Evolutionary conservation across 23 red algal species (phyloP).

Genomic region (Cyanidium caldarium): DNA sequence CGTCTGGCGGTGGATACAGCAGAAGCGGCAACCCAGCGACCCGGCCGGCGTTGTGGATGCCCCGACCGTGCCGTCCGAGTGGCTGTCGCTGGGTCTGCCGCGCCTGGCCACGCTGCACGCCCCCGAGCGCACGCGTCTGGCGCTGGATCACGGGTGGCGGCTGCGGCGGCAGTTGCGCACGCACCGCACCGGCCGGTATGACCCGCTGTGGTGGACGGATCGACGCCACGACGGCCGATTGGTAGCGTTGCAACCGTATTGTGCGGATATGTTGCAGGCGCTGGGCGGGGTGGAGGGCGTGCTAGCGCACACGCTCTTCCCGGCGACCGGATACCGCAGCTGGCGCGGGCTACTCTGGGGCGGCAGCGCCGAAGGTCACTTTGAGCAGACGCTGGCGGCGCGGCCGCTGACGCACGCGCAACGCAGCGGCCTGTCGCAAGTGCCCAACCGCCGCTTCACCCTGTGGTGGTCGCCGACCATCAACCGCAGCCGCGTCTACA

Average conservation of each 20-base stretch:
- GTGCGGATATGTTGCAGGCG: constrained; percentile 84
- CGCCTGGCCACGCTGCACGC: constrained; percentile 35
- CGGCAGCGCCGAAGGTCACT: constrained; percentile 62
- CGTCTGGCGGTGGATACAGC: constrained; percentile 66
- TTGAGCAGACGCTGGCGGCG: constrained; percentile 90
- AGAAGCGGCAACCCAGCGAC: constrained; percentile 50
- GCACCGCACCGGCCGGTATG: constrained; percentile 48
- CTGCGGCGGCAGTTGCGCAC: constrained; percentile 62
- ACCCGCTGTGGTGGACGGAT: constrained; percentile 94
- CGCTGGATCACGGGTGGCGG: constrained; percentile 82
- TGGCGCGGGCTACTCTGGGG: constrained; percentile 98
- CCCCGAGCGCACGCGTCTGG: neutral
- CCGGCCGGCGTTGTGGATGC: constrained; percentile 9
- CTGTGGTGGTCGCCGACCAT: constrained; percentile 99
- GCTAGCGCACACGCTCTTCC: constrained; percentile 92
- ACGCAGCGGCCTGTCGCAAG: constrained; percentile 81
- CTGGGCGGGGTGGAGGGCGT: constrained; percentile 93
- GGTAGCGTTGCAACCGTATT: constrained; percentile 69
- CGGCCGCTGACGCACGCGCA: constrained; percentile 86
- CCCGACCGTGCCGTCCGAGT: neutral
- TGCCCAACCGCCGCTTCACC: constrained; percentile 96
- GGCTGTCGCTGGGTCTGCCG: constrained; percentile 46
- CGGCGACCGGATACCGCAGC: constrained; percentile 68
- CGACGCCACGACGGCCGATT: constrained; percentile 86
- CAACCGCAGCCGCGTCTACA: constrained; percentile 90